Conservation (phyloP, 164 flowering plant genomes). For the Vitis riparia region DNA sequence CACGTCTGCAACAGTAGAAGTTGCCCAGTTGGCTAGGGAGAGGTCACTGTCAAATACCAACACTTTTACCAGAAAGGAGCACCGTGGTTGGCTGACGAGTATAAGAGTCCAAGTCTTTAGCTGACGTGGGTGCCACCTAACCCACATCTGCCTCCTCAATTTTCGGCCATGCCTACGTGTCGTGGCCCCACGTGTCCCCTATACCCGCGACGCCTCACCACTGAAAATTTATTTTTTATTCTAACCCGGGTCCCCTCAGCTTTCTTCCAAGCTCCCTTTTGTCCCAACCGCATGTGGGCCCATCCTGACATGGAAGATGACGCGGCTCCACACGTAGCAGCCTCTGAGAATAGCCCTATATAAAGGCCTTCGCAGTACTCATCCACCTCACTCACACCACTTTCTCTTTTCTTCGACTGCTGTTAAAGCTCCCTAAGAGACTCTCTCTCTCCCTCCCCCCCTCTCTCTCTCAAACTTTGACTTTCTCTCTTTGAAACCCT, state of each 20-base stretch:
- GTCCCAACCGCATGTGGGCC: conserved; percentile 3
- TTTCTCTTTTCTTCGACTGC: neutral
- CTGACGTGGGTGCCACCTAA: conserved; percentile 36
- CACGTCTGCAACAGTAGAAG: conserved; percentile 11
- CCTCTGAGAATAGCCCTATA: conserved; percentile 6
- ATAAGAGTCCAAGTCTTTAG: conserved; percentile 12
- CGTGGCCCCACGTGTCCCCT: conserved; percentile 28
- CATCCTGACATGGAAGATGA: conserved; percentile 1
- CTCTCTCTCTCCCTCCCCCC: conserved; percentile 7
- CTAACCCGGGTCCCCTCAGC: conserved; percentile 3
- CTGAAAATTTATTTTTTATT: neutral
- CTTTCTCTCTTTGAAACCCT: neutral
- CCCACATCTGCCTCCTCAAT: conserved; percentile 35
- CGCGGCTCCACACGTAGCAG: conserved; percentile 10
- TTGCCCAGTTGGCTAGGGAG: conserved; percentile 39
- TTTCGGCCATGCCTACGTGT: conserved; percentile 20
- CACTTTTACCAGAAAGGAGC: conserved; percentile 22
- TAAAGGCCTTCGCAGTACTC: neutral
- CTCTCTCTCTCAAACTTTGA: neutral
- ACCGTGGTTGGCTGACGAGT: conserved; percentile 30
- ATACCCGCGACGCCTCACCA: conserved; percentile 12
- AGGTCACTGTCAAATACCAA: conserved; percentile 44
- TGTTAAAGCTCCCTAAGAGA: no score
- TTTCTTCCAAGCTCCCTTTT: conserved; percentile 9
- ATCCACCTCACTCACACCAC: conserved; percentile 1